Evolutionary conservation across 83 land plant species (phyloP).

Genomic region (Thuja plicata): DNA sequence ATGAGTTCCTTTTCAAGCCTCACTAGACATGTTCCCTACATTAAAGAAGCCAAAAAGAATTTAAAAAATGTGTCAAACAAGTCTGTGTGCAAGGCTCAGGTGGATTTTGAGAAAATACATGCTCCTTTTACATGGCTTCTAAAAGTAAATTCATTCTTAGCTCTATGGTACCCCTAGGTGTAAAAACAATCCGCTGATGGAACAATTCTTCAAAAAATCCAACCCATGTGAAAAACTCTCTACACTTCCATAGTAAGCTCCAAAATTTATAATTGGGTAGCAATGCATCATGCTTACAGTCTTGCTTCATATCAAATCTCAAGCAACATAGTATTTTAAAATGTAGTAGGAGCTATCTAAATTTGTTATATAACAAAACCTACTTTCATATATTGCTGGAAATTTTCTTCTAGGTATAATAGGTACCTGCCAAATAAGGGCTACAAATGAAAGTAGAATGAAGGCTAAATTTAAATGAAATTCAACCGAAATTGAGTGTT

Average conservation of each 20-base stretch:
- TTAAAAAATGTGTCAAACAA: not conserved
- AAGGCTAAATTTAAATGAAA: not conserved
- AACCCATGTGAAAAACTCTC: not conserved
- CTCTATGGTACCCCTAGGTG: not conserved
- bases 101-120: not conserved
- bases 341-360: not conserved
- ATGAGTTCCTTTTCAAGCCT: not conserved
- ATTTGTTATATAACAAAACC: not conserved
- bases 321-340: not conserved
- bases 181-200: not conserved
- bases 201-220: not conserved
- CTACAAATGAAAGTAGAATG: no score
- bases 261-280: not conserved
- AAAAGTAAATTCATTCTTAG: not conserved
- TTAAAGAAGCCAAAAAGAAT: not conserved
- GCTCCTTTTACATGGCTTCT: not conserved
- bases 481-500: not conserved
- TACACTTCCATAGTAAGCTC: not conserved
- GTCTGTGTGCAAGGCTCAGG: not conserved
- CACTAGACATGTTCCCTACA: not conserved
- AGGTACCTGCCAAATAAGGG: not conserved
- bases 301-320: not conserved
- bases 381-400: not conserved
- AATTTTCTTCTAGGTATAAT: not conserved
- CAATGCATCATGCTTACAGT: not conserved